These are phyloP conservation scores for Crithidia expoeki DNA, from an alignment of 208 protist species.

Conservation along the genomic window DNA sequence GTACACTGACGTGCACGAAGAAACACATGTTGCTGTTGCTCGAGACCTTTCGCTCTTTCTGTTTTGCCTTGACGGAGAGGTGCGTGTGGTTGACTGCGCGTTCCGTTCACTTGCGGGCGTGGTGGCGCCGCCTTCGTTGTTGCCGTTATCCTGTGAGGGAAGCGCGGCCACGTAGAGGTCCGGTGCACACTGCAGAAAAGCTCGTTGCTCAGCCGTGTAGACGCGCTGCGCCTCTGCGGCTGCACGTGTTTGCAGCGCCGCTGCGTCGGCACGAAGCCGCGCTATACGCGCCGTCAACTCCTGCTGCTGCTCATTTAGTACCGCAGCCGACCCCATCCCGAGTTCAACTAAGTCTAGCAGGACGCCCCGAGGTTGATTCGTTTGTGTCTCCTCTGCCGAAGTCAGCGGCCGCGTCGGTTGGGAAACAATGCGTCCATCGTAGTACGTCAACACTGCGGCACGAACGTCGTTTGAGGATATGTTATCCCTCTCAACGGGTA, in stretches of 20 bases:
- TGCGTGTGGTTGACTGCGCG: not conserved
- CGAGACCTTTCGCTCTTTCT: not conserved
- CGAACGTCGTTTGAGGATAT: slow-evolving; percentile 11
- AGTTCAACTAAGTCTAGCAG: no score
- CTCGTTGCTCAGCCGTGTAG: slow-evolving; percentile 62
- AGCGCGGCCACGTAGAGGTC: slow-evolving; percentile 60
- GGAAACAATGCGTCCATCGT: slow-evolving; percentile 6
- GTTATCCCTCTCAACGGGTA: not conserved
- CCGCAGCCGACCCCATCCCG: not conserved
- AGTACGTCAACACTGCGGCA: slow-evolving; percentile 8
- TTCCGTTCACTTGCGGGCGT: not conserved
- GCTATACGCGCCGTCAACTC: slow-evolving; percentile 1
- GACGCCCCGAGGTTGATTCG: slow-evolving; percentile 11
- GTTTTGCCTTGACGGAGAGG: no score
- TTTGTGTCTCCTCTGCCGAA: not conserved
- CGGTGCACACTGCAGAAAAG: slow-evolving; percentile 81
- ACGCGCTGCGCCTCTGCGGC: slow-evolving; percentile 44
- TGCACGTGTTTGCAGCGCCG: slow-evolving; percentile 31
- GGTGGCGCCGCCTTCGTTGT: not conserved
- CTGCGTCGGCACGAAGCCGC: slow-evolving; percentile 6
- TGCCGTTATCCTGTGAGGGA: not conserved
- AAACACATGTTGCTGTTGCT: not conserved
- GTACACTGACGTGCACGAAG: slow-evolving; percentile 30
- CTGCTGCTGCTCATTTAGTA: not conserved
- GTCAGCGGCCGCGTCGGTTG: slow-evolving; percentile 10